A percentile compares a stretch with the other conserved stretches of the same genome.
These are phyloP conservation scores for Kwoniella sp. DNA, from an alignment of 768 basidiomycete species.

Conservation along the genomic window DNA sequence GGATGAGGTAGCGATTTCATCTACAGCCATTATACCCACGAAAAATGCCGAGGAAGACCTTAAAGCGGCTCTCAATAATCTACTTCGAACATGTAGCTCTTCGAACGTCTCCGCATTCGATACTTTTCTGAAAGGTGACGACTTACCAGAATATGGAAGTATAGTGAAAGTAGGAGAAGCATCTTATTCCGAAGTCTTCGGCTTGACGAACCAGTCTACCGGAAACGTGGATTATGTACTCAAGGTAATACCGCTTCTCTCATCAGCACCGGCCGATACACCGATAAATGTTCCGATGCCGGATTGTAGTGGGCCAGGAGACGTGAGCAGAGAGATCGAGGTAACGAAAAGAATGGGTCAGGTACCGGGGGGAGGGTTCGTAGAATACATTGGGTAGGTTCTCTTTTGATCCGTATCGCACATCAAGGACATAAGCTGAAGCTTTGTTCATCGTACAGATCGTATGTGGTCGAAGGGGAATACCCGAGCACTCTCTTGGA, in stretches of 20 bases:
- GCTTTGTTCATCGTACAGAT: slow-evolving; percentile 57
- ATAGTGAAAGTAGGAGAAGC: slow-evolving; percentile 95
- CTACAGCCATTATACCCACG: neutral
- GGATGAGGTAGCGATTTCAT: slow-evolving; percentile 1
- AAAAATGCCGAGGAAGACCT: neutral
- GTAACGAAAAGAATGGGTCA: slow-evolving; percentile 63
- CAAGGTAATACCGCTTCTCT: slow-evolving; percentile 49
- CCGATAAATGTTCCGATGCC: slow-evolving; percentile 55
- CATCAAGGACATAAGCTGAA: too few relatives aligned
- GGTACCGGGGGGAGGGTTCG: slow-evolving; percentile 70
- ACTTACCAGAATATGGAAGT: slow-evolving; percentile 37
- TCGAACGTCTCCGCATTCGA: neutral
- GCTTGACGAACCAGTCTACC: neutral
- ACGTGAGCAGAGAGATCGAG: slow-evolving; percentile 52
- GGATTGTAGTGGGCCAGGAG: slow-evolving; percentile 33
- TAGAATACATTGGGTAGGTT: slow-evolving; percentile 65
- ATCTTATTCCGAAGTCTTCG: slow-evolving; percentile 94
- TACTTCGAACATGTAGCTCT: slow-evolving; percentile 13
- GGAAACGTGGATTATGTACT: slow-evolving; percentile 31
- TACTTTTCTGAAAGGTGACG: slow-evolving; percentile 6
- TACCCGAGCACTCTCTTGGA: slow-evolving; percentile 79
- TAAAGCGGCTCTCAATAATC: neutral
- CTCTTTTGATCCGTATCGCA: neutral
- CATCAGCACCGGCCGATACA: slow-evolving; percentile 65
- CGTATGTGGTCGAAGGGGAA: slow-evolving; percentile 80